phyloP scores from a whole-genome alignment of 179 eudicot genomes.

The Camellia oleifera region DNA sequence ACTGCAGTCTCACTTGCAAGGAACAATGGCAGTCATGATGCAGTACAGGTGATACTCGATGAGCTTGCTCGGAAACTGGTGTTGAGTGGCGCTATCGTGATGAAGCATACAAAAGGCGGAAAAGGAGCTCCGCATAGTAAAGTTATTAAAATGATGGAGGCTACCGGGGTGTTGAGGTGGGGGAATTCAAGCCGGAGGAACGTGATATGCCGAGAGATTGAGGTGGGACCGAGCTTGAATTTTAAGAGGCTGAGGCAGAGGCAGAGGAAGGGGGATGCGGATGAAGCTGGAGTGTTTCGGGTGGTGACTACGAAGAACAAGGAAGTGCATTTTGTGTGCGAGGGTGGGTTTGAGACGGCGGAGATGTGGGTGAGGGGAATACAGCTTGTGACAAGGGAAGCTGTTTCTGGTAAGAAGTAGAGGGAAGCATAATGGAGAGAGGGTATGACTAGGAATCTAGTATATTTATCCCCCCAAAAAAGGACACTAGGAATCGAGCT shows the following conservation, averaged over 20 bases:
- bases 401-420: constrained; percentile 24
- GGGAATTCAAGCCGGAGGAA: constrained; percentile 62
- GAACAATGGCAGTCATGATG: constrained; percentile 32
- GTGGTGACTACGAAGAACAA: constrained; percentile 72
- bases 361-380: constrained; percentile 92
- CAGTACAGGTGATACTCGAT: constrained; percentile 55
- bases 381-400: constrained; percentile 64
- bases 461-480: no score
- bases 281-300: constrained; percentile 61
- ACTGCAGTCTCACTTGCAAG: constrained; percentile 66
- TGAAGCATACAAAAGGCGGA: constrained; percentile 79
- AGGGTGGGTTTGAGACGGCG: constrained; percentile 73
- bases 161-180: constrained; percentile 62
- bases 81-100: constrained; percentile 41
- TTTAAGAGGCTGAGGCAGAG: constrained; percentile 42
- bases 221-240: constrained; percentile 53
- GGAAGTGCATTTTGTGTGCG: constrained; percentile 86
- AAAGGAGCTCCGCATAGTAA: constrained; percentile 75
- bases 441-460: neutral
- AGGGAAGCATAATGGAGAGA: neutral
- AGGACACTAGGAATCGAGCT: neutral
- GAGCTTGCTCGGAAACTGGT: constrained; percentile 66
- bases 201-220: constrained; percentile 56
- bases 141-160: constrained; percentile 44
- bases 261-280: constrained; percentile 52